These are phyloP conservation scores for Calonectria multiphialidica DNA, from an alignment of 2,329 filamentous ascomycete species.

Conservation along the genomic window DNA sequence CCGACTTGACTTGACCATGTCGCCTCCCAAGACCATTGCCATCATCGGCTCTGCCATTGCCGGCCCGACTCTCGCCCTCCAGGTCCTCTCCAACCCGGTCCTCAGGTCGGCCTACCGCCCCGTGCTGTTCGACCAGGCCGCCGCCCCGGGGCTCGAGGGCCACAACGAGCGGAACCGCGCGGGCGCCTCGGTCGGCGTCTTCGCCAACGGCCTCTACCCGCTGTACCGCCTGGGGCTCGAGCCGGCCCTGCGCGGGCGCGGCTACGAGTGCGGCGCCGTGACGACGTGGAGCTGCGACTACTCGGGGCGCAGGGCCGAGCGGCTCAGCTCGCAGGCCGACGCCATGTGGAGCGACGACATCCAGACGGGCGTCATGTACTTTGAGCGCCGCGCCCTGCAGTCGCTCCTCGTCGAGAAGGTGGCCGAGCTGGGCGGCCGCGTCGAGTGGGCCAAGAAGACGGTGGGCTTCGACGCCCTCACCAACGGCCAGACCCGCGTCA, in stretches of 20 bases:
- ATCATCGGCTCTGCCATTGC: slow-evolving; percentile 36
- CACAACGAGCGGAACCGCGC: slow-evolving; percentile 29
- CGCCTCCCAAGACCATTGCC: slow-evolving; percentile 28
- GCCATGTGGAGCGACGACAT: slow-evolving; percentile 36
- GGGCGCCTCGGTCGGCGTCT: slow-evolving; percentile 39
- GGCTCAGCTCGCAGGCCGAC: slow-evolving; percentile 24
- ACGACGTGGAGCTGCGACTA: slow-evolving; percentile 32
- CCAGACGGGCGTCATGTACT: slow-evolving; percentile 33
- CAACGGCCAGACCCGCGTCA: slow-evolving; percentile 18
- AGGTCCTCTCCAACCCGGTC: slow-evolving; percentile 30
- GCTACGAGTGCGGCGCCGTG: slow-evolving; percentile 28
- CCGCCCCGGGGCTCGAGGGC: slow-evolving; percentile 21
- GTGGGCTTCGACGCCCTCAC: slow-evolving; percentile 22
- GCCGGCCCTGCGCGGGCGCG: slow-evolving; percentile 18
- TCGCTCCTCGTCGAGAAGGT: slow-evolving; percentile 32
- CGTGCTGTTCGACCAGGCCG: slow-evolving; percentile 31
- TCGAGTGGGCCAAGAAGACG: slow-evolving; percentile 35
- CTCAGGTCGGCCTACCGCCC: slow-evolving; percentile 28
- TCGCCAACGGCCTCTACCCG: slow-evolving; percentile 39
- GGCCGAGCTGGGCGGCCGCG: slow-evolving; percentile 29
- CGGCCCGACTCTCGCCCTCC: slow-evolving; percentile 34
- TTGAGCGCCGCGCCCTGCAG: slow-evolving; percentile 35
- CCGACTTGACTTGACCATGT: no score
- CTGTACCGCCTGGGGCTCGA: slow-evolving; percentile 34
- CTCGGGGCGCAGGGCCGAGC: slow-evolving; percentile 13